phyloP scores from a whole-genome alignment of 176 grass and related monocot genomes.

The Poa pratensis region DNA sequence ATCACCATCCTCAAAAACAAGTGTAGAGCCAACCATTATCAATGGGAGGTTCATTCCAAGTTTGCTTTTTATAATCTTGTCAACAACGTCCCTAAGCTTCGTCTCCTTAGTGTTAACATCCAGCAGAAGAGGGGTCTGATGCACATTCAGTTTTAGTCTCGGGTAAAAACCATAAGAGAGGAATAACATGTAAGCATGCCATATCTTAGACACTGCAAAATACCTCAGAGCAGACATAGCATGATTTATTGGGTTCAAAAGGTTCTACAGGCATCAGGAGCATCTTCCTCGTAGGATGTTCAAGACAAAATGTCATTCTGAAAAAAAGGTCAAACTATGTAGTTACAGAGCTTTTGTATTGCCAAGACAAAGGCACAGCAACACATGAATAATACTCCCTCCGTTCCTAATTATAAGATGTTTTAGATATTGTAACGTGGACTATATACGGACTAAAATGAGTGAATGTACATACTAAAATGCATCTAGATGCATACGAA shows the following conservation, averaged over 20 bases:
- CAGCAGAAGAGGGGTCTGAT: slow-evolving; percentile 77
- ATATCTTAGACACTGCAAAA: slow-evolving; percentile 20
- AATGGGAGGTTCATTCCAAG: slow-evolving; percentile 94
- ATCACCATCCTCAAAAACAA: slow-evolving; percentile 94
- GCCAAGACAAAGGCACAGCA: background rate
- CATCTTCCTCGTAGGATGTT: slow-evolving; percentile 91
- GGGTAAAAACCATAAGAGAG: slow-evolving; percentile 25
- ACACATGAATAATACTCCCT: background rate
- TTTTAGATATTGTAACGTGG: too few species aligned
- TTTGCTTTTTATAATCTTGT: slow-evolving; percentile 89
- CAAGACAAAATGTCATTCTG: slow-evolving; percentile 99
- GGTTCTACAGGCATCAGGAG: slow-evolving; percentile 95
- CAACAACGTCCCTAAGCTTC: slow-evolving; percentile 81
- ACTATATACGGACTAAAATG: too few species aligned
- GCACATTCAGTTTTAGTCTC: slow-evolving; percentile 39
- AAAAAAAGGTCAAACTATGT: slow-evolving; percentile 19
- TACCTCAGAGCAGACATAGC: slow-evolving; percentile 99
- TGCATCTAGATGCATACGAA: too few species aligned
- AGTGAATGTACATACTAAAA: too few species aligned
- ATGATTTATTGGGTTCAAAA: slow-evolving; percentile 91
- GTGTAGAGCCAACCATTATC: slow-evolving; percentile 74
- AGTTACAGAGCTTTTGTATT: slow-evolving; percentile 20
- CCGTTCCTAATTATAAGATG: too few species aligned
- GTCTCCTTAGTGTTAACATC: slow-evolving; percentile 84
- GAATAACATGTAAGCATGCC: slow-evolving; percentile 17